Conservation (phyloP, 192 early-diverging fungal genomes). For the Backusella tarrabulga region DNA sequence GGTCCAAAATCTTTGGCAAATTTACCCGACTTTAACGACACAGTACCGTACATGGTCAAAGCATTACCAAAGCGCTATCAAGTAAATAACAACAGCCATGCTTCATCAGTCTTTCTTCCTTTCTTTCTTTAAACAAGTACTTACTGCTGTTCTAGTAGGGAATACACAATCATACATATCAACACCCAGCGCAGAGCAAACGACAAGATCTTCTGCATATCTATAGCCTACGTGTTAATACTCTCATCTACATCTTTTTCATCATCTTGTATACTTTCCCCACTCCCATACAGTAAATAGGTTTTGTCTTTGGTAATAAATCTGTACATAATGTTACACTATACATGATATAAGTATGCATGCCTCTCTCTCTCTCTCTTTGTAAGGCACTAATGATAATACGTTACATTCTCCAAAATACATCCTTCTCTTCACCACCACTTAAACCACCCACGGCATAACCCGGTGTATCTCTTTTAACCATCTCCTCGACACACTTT, state of each 20-base stretch:
- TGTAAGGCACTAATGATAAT: background rate
- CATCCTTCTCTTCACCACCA: constrained; percentile 85
- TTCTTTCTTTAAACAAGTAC: background rate
- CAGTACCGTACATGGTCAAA: constrained; percentile 66
- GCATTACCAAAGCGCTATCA: constrained; percentile 77
- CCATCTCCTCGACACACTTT: constrained; percentile 76
- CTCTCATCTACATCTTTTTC: background rate
- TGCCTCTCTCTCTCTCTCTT: background rate
- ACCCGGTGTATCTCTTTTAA: constrained; percentile 76
- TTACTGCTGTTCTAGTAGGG: constrained; percentile 80
- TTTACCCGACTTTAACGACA: constrained; percentile 61
- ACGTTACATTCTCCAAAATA: constrained; percentile 76
- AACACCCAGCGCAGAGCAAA: constrained; percentile 83
- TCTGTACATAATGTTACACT: constrained; percentile 76
- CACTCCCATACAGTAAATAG: constrained; percentile 92
- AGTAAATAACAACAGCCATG: too few species aligned
- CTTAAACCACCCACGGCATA: constrained; percentile 86
- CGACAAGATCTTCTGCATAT: constrained; percentile 80
- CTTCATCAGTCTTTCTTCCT: background rate
- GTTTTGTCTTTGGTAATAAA: constrained; percentile 75
- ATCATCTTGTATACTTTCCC: constrained; percentile 42
- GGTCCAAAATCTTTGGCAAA: constrained; percentile 65
- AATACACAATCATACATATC: constrained; percentile 94
- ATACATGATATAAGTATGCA: background rate
- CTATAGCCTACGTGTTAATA: constrained; percentile 19